These are phyloP conservation scores for Collybia sp. DNA, from an alignment of 768 basidiomycete species.

Conservation along the genomic window DNA sequence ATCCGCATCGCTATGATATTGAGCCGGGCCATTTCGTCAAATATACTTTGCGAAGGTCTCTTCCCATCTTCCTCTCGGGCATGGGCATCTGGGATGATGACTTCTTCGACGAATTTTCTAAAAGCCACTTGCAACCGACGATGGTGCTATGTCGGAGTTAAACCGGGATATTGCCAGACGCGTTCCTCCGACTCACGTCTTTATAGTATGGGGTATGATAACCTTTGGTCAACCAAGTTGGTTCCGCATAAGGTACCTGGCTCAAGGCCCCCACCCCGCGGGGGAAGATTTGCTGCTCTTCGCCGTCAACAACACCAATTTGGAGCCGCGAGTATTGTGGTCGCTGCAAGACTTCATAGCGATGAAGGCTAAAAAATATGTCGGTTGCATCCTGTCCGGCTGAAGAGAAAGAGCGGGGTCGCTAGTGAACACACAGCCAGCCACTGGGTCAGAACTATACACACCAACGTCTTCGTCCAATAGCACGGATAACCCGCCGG, in stretches of 20 bases:
- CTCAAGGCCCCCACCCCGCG: conserved; percentile 56
- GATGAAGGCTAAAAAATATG: conserved; percentile 85
- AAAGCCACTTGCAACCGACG: conserved; percentile 53
- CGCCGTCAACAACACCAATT: conserved; percentile 68
- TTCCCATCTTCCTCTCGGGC: conserved; percentile 79
- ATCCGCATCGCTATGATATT: conserved; percentile 64
- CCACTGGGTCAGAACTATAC: conserved; percentile 34
- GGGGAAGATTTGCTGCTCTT: conserved; percentile 47
- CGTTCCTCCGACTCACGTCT: conserved; percentile 39
- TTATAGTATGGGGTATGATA: conserved; percentile 77
- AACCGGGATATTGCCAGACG: conserved; percentile 18
- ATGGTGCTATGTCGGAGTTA: conserved; percentile 40
- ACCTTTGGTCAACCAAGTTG: conserved; percentile 70
- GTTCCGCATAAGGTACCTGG: conserved; percentile 83
- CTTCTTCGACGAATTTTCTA: conserved; percentile 69
- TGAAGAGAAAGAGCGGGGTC: conserved; percentile 17
- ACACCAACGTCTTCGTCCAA: conserved; percentile 71
- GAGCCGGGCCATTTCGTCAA: conserved; percentile 59
- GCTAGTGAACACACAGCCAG: background rate
- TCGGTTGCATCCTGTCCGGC: conserved; percentile 88
- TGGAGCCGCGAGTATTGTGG: conserved; percentile 72
- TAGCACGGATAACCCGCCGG: conserved; percentile 78
- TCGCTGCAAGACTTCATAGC: conserved; percentile 74
- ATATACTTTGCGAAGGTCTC: conserved; percentile 61
- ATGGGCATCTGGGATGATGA: conserved; percentile 51